These are phyloP conservation scores for Aspergillus alliaceus DNA, from an alignment of 2,329 filamentous ascomycete genomes.

Conservation along the genomic window DNA sequence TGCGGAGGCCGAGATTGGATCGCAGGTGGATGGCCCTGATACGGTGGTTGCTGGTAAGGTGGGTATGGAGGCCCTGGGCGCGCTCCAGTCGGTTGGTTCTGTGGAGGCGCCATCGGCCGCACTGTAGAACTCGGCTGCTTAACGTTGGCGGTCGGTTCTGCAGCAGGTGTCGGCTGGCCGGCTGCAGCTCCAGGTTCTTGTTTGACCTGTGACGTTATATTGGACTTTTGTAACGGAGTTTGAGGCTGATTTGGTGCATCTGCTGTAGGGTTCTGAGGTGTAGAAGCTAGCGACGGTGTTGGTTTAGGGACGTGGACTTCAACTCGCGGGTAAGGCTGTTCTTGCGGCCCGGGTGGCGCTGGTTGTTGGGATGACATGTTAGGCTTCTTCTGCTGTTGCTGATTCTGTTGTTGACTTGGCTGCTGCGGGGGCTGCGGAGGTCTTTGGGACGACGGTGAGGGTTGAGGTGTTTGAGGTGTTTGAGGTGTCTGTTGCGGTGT, in stretches of 20 bases:
- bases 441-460: constrained; percentile 5
- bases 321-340: constrained; percentile 16
- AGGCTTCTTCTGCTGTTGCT: constrained; percentile 1
- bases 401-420: constrained; percentile 2
- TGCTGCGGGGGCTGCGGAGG: constrained; percentile 15
- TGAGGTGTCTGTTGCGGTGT: constrained; percentile 17
- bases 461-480: constrained; percentile 9
- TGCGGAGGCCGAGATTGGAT: constrained; percentile 39
- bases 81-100: constrained; percentile 17
- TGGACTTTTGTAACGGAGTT: constrained; percentile 17
- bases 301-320: constrained; percentile 22
- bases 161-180: constrained; percentile 9
- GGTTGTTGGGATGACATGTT: constrained; percentile 7
- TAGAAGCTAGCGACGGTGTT: constrained; percentile 1
- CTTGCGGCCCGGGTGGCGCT: constrained; percentile 7
- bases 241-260: constrained; percentile 10
- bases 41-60: constrained; percentile 31
- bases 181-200: constrained; percentile 25
- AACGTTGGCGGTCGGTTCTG: constrained; percentile 1
- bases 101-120: constrained; percentile 25
- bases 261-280: constrained; percentile 5
- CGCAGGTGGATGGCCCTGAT: constrained; percentile 31
- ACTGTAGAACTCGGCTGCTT: constrained; percentile 24
- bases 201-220: constrained; percentile 25
- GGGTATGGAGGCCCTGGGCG: constrained; percentile 30